Evolutionary conservation across 2,329 filamentous ascomycete species (phyloP), one percentile per base, ranked within the genome.

Genomic region (Paecilomyces dactylethromorphus): DNA sequence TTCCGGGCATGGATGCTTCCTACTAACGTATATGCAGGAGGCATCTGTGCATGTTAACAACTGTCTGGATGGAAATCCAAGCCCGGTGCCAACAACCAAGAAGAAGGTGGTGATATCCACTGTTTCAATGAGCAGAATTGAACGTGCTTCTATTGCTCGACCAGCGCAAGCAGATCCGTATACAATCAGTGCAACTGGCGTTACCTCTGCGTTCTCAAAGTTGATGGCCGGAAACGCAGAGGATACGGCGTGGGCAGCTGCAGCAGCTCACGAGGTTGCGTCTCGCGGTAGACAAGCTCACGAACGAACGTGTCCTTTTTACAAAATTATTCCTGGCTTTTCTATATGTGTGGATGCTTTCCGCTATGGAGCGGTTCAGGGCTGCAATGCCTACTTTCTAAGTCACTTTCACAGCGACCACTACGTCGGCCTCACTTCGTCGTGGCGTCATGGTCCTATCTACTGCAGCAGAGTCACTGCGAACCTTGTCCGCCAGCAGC

Each of bases 391-490:
- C 1, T 99, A 99, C 71, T 99, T 99, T 65, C 82, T 99, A 11
- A 97, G 92, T 66, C 94, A 99, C 71, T 99, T 97, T 65, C 94
- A 99, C 74, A 97, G 92, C 68, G 94, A 99, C 71, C 94, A 99
- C 71, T 99, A 99, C 67, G 87, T 97, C 33, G 94, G 94, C 1
- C 78, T 99, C 11, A 94, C 91, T 11, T 86, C 89, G 7, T 91
- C 82, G 32, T 99, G 94, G 94, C 85, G 81, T 45, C 92, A 99
- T 71, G 94, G 94, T 0, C 93, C 92, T 0, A 97, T 99, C 54
- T 99, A 96, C 69, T 97, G 94, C 78, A 97, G 93, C 70, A 88
- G 87, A 65, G 90, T 96, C 13, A 99, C 94, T 0, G 94, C 85
- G 0, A 96, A 95, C 67, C 81, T 99, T 2, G 91, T 97, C 33